Base-by-base conservation (phyloP, 2,329 filamentous ascomycete species). In the Bipolaris oryzae region DNA sequence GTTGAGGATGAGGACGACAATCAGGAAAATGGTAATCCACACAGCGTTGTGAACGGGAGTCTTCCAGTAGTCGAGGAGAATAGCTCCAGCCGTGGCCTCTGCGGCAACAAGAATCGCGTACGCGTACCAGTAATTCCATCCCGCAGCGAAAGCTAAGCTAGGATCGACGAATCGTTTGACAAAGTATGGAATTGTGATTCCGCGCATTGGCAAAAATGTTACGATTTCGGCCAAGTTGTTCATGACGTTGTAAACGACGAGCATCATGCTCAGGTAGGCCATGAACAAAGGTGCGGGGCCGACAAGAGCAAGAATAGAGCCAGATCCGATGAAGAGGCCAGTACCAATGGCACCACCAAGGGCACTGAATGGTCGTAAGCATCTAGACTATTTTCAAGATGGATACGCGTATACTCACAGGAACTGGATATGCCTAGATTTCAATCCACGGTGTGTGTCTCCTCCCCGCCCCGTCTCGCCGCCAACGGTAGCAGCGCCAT, bases 261-360 rank as follows among this genome's bases (percentile, higher is more conserved):
- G 61, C 72, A 74, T 74, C 72, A 75, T 75, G 28, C 66, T 67
- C 15, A 75, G 60, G 34, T 75, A 75, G 10, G 72, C 72, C 71
- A 75, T 75, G 66, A 75, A 75, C 5, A 75, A 53, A 6, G 72
- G 71, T 20, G 72, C 72, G 35, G 72, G 73, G 3, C 73, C 73
- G 13, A 71, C 70, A 6, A 71, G 47, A 1, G 69, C 63, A 28
- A 75, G 70, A 41, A 75, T 74, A 2, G 58, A 64, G 15, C 73
- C 73, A 21, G 68, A 72, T 43, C 72, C 73, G n/a, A 75, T 72
- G 57, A 75, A 75, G 3, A 75, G 58, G 38, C 73, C 73, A 20
- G 73, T 75, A 55, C 73, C 67, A 52, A 87, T 87, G 7, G 83
- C 84, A 57, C 84, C 84, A 53, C 84, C 85, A 7, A 87, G 77